A percentile compares a stretch with the other conserved stretches of the same genome.
Evolutionary conservation across 108 stramenopile species (phyloP).

Genomic region (Cyclotella choctawhatcheeana): DNA sequence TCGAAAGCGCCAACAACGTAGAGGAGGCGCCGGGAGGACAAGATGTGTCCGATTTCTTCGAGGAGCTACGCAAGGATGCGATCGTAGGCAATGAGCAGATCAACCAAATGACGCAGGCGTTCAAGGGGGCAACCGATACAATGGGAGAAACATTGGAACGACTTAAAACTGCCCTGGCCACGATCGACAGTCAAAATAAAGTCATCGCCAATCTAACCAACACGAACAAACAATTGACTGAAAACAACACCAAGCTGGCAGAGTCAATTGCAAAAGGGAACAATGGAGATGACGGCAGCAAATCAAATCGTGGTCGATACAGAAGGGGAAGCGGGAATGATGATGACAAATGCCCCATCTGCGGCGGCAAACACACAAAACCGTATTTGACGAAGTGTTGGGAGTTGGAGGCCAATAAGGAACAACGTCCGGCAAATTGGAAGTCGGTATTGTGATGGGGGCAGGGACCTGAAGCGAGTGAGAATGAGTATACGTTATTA

Average conservation of each 20-base stretch:
- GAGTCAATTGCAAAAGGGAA: too few relatives aligned
- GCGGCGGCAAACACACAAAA: background rate
- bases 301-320: background rate
- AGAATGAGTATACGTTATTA: background rate
- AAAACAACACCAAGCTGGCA: background rate
- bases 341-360: background rate
- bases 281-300: too few relatives aligned
- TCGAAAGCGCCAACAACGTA: background rate
- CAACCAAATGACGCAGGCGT: slow-evolving; percentile 1
- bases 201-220: background rate
- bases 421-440: background rate
- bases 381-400: background rate
- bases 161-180: background rate
- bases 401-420: background rate
- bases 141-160: background rate
- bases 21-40: background rate
- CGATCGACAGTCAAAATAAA: background rate
- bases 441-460: background rate
- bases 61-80: background rate
- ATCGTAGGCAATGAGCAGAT: background rate
- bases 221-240: slow-evolving; percentile 4
- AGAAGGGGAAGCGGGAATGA: background rate
- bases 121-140: background rate
- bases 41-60: background rate
- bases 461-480: background rate